Conservation (phyloP, 306 rosid species). For the Fragaria ananassa region DNA sequence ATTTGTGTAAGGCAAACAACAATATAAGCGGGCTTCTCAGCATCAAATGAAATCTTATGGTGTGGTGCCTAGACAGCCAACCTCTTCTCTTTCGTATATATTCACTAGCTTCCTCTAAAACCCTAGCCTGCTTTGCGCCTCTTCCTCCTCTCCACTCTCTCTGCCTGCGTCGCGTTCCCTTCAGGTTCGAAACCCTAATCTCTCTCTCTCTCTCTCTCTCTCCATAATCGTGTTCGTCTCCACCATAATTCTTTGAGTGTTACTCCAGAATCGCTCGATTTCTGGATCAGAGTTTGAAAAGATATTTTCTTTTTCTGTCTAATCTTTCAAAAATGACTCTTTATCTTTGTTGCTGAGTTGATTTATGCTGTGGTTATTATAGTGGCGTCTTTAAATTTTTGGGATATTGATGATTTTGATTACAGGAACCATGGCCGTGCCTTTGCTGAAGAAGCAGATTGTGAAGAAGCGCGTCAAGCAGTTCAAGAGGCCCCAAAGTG, state of each 20-base stretch:
- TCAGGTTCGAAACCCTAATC: constrained; percentile 18
- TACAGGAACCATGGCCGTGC: constrained; percentile 54
- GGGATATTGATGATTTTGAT: neutral
- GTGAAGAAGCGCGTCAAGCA: constrained; percentile 66
- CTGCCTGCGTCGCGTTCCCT: neutral
- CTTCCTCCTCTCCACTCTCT: neutral
- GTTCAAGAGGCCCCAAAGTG: constrained; percentile 60
- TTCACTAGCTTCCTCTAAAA: neutral
- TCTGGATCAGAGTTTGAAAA: neutral
- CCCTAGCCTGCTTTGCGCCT: constrained; percentile 18
- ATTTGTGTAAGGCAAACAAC: too few relatives aligned
- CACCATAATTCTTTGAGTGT: neutral
- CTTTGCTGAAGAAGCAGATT: constrained; percentile 54
- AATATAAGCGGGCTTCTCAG: neutral
- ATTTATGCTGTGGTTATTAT: neutral
- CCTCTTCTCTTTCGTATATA: neutral
- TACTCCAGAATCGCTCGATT: neutral
- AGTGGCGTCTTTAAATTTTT: neutral
- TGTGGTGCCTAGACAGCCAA: neutral
- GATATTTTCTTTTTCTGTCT: neutral
- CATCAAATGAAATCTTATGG: neutral
- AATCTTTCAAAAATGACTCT: neutral
- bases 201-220: neutral
- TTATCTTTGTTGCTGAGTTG: neutral
- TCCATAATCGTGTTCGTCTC: neutral